Conservation (phyloP, 768 basidiomycete species). For the Hericium alpestre region DNA sequence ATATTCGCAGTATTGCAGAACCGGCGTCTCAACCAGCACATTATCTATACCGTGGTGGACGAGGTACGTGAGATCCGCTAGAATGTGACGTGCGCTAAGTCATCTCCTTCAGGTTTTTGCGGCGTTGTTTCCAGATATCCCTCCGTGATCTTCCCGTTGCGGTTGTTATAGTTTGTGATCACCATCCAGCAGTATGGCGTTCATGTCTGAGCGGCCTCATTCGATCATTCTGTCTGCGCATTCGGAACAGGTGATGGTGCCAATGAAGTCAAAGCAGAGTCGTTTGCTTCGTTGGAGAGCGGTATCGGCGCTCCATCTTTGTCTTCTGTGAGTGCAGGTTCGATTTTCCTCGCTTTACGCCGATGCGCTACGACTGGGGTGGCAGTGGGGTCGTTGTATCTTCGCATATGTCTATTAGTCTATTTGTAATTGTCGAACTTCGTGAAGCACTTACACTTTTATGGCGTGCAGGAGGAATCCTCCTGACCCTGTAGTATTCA, state of each 20-base stretch:
- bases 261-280: neutral
- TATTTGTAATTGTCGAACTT: no score
- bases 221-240: no score
- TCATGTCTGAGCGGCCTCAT: no score
- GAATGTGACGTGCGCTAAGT: neutral
- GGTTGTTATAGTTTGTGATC: no score
- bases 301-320: no score
- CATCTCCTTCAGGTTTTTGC: constrained; percentile 36
- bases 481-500: constrained; percentile 83
- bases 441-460: constrained; percentile 57
- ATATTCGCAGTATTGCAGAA: constrained; percentile 94
- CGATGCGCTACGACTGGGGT: neutral
- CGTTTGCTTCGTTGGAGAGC: neutral
- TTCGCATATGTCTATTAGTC: constrained; percentile 14
- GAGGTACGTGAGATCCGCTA: constrained; percentile 45
- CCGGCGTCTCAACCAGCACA: constrained; percentile 86
- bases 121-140: constrained; percentile 49
- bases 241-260: neutral
- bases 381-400: constrained; percentile 58
- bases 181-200: no score
- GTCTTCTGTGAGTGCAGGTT: no score
- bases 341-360: neutral
- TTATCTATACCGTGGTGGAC: constrained; percentile 79
- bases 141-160: neutral
- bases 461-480: constrained; percentile 79